phyloP scores from a whole-genome alignment of 2,329 filamentous ascomycete genomes.

The Colletotrichum trifolii region DNA sequence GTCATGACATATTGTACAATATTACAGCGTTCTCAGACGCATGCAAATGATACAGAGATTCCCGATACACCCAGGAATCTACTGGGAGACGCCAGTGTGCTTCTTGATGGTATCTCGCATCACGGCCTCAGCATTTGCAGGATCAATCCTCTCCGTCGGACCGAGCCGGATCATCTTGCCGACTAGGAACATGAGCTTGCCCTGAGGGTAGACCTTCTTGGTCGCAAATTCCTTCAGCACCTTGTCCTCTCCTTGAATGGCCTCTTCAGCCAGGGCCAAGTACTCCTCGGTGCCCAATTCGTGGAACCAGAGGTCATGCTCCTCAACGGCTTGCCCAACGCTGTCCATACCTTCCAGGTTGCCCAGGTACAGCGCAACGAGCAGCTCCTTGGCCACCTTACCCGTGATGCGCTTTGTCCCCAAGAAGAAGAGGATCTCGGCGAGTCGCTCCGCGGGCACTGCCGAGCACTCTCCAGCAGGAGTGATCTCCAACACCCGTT shows the following conservation, averaged over 20 bases:
- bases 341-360: conserved; percentile 51
- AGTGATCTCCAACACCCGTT: conserved; percentile 49
- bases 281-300: conserved; percentile 63
- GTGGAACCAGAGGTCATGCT: conserved; percentile 64
- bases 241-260: conserved; percentile 58
- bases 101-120: conserved; percentile 50
- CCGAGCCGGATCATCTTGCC: conserved; percentile 68
- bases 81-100: conserved; percentile 6
- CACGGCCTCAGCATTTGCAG: conserved; percentile 59
- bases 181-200: conserved; percentile 70
- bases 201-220: conserved; percentile 59
- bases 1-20: conserved; percentile 30
- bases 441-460: conserved; percentile 59
- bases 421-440: conserved; percentile 63
- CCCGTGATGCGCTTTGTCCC: conserved; percentile 62
- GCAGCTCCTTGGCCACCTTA: conserved; percentile 68
- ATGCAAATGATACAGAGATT: not conserved
- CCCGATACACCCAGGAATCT: not conserved
- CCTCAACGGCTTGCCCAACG: conserved; percentile 58
- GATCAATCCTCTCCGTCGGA: conserved; percentile 65
- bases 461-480: conserved; percentile 58
- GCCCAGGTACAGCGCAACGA: conserved; percentile 63
- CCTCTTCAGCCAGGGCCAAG: conserved; percentile 55
- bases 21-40: conserved; percentile 19
- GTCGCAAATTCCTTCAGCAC: conserved; percentile 59